These are phyloP conservation scores for Coemansia aciculifera DNA, from an alignment of 192 early-diverging fungal species.

Conservation along the genomic window DNA sequence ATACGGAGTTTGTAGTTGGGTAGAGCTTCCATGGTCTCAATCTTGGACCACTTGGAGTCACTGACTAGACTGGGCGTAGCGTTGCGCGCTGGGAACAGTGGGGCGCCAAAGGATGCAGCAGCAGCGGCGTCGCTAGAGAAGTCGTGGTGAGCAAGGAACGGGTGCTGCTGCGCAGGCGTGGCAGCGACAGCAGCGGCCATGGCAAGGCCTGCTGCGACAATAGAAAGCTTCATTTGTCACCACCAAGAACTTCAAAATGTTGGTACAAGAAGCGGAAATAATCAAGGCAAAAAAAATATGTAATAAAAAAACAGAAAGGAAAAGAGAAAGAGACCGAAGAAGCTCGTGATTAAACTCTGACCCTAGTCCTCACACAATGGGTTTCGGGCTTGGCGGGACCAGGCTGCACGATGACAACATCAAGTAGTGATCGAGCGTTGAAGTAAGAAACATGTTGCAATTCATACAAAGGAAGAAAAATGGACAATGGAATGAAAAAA, in stretches of 20 bases:
- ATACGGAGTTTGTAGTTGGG: conserved; percentile 74
- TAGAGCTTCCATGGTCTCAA: conserved; percentile 57
- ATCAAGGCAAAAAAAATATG: not conserved
- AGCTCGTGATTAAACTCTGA: not conserved
- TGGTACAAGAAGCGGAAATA: not conserved
- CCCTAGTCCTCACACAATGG: not conserved
- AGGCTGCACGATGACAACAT: not conserved
- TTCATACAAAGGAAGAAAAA: not conserved
- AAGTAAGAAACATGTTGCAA: not conserved
- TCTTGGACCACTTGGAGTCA: conserved; percentile 32
- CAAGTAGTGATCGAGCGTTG: not conserved
- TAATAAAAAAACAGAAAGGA: not conserved
- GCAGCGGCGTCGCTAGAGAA: not conserved
- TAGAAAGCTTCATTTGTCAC: conserved; percentile 2
- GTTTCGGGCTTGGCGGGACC: not conserved
- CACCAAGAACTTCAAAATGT: conserved; percentile 13
- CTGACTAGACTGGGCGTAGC: conserved; percentile 27
- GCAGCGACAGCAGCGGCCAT: conserved; percentile 22
- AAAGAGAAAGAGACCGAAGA: not conserved
- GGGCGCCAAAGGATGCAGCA: not conserved
- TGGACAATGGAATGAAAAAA: not conserved
- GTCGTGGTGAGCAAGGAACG: conserved; percentile 27
- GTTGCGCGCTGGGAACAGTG: conserved; percentile 13
- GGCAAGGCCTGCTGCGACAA: conserved; percentile 22
- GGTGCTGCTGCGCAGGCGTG: conserved; percentile 29